These are phyloP conservation scores for Rhodotorula kratochvilovae DNA, from an alignment of 768 basidiomycete species.

Conservation along the genomic window DNA sequence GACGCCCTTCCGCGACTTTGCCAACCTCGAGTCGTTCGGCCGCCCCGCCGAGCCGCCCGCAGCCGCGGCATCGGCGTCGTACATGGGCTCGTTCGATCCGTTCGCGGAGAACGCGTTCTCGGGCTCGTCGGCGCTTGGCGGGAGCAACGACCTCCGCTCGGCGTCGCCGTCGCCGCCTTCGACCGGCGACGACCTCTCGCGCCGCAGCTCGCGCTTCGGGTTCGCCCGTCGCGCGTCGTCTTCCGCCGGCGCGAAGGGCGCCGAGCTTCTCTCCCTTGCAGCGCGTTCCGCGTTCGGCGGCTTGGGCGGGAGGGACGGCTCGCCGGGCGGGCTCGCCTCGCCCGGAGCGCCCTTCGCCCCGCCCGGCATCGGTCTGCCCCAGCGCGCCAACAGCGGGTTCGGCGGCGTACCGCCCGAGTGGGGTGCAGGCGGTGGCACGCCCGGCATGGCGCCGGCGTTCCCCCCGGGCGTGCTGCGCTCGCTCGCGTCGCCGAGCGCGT, in stretches of 20 bases:
- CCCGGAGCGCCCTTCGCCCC: conserved; percentile 24
- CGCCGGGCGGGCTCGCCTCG: conserved; percentile 3
- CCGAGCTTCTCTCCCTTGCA: conserved; percentile 13
- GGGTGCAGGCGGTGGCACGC: background rate
- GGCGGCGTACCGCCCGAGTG: background rate
- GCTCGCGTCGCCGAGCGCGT: conserved; percentile 26
- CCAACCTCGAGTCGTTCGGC: conserved; percentile 23
- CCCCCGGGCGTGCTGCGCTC: conserved; percentile 25
- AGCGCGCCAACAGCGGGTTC: conserved; percentile 6
- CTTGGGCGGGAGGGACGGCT: background rate
- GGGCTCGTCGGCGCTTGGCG: background rate
- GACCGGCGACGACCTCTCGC: conserved; percentile 22
- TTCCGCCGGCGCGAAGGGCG: background rate
- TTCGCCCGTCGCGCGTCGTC: conserved; percentile 34
- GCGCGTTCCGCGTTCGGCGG: conserved; percentile 18
- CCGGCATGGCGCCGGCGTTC: conserved; percentile 10
- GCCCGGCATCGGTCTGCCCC: conserved; percentile 20
- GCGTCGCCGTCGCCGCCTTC: conserved; percentile 30
- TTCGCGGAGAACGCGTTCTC: conserved; percentile 35
- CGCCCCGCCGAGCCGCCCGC: background rate
- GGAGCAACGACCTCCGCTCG: conserved; percentile 17
- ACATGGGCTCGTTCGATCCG: conserved; percentile 45
- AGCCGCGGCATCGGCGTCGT: conserved; percentile 24
- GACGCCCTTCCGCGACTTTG: conserved; percentile 30
- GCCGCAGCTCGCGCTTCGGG: conserved; percentile 43